Base-by-base conservation (phyloP, 306 rosid species). In the Boehmeria nivea region DNA sequence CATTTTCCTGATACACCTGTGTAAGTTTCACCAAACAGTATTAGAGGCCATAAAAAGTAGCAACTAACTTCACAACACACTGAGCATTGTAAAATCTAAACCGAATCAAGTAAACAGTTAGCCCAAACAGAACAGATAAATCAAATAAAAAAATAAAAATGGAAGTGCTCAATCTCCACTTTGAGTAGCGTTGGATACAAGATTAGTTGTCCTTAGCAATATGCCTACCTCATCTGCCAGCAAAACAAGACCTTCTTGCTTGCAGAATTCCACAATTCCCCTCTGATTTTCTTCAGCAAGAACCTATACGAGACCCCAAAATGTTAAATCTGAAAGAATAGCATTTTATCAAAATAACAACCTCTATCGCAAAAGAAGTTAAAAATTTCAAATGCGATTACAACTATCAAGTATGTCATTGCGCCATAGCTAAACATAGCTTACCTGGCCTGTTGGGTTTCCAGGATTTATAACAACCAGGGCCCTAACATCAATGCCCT, bases 401-500 rank as follows among this genome's bases (percentile, higher is more conserved):
- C 36, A 31, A 23, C 24, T 14, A 44, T 3, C 22, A 26, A 56
- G 22, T 12, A 63, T 9, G 13, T 53, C 3, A 11, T 38, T 44
- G 19, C 37, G 53, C 24, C 39, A 64, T 62, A 21, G 37, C 45
- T 60, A 48, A 12, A 59, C 27, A 31, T 47, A 21, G 38, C 73
- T 64, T 66, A 89, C 95, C 95, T 89, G 97, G 58, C 97, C 99
- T 0, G 99, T 91, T 49, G 99, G 99, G 64, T 91, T 91, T 54
- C 99, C 99, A 0, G 99, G 99, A 59, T 91, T 91, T 61, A 91
- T 91, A 56, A 91, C 99, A 51, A 73, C 99, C 78, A 91, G 71
- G 63, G 96, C 99, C 76, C 96, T 82, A 40, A 85, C 93, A 40
- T 25, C 71, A 64, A 91, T 70, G 50, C 96, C 95, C 69, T 81